Evolutionary conservation across 2,329 filamentous ascomycete genomes (phyloP).

Genomic region (Botrytis medusae): DNA sequence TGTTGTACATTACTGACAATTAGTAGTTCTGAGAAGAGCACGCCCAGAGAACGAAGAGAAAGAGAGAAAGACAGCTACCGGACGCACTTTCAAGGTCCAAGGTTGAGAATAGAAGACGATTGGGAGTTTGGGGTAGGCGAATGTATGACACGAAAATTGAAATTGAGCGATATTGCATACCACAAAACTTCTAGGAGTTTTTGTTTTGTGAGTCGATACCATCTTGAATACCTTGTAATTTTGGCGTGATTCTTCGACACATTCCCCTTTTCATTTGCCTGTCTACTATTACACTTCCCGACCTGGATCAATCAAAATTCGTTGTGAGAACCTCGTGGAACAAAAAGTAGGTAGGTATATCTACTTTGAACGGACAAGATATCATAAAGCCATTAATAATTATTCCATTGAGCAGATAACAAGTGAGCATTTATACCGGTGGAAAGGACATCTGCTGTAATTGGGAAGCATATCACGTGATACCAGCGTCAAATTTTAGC

Average conservation of each 20-base stretch:
- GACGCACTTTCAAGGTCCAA: slow-evolving; percentile 73
- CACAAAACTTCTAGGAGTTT: neutral
- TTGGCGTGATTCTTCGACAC: neutral
- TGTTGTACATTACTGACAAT: slow-evolving; percentile 40
- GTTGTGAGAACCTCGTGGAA: neutral
- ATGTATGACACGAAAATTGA: slow-evolving; percentile 18
- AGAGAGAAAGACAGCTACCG: slow-evolving; percentile 96
- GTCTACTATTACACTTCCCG: neutral
- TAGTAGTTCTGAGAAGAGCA: slow-evolving; percentile 85
- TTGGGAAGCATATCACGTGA: neutral
- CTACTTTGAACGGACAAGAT: neutral
- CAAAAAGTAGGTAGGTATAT: neutral
- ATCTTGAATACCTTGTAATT: neutral
- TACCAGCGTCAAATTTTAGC: neutral
- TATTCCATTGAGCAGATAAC: neutral
- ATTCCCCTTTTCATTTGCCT: slow-evolving; percentile 5
- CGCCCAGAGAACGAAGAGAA: slow-evolving; percentile 95
- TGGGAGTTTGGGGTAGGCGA: slow-evolving; percentile 14
- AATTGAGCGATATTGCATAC: slow-evolving; percentile 16
- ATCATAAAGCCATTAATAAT: neutral
- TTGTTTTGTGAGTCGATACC: slow-evolving; percentile 10
- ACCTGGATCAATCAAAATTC: neutral
- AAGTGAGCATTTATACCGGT: neutral
- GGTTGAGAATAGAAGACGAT: slow-evolving; percentile 30
- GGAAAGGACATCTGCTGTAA: neutral